Base-by-base conservation (phyloP, 2,329 filamentous ascomycete species). In the Colletotrichum gigasporum region DNA sequence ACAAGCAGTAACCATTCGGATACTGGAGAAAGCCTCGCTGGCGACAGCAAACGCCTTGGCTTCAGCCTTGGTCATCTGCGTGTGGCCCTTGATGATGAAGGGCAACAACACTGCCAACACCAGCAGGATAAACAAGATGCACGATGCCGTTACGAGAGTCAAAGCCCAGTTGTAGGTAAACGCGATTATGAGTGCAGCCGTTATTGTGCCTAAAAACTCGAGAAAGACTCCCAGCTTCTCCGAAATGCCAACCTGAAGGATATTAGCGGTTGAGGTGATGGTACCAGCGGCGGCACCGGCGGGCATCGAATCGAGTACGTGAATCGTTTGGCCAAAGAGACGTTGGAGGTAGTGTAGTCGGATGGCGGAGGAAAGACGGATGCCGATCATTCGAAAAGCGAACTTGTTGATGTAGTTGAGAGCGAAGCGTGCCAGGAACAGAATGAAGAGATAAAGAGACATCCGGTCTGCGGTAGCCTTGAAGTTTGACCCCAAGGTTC, bases 351-450 rank as follows among this genome's bases (percentile, higher is more conserved):
- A 93, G 68, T 88, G 82, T 30, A 89, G 81, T 26, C 91, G 82
- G 50, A 90, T 82, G 14, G 82, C 85, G 2, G 87, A 85, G 5
- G 87, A 89, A 67, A 89, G 80, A 28, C 87, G 82, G 60, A 89
- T 85, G 22, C 87, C 87, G 63, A 88, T 86, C 74, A 89, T 83
- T 20, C 87, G 85, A 67, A 88, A 88, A 35, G 80, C 79, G 69
- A 89, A 86, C 82, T 85, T 87, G 68, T 84, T 84, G 63, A 89
- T 78, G 67, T 92, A 93, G 64, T 85, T 86, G 39, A 91, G 77
- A 16, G 78, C 71, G 68, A 91, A 89, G 48, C 90, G 87, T 12
- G 79, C 90, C 39, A 93, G 75, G 73, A 93, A 94, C 6, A 94
- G 79, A 58, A 87, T 87, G 57, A 93, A 85, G 70, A 93, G 88